These are phyloP conservation scores for Coemansia sp. DNA, from an alignment of 192 early-diverging fungal genomes.

Conservation along the genomic window DNA sequence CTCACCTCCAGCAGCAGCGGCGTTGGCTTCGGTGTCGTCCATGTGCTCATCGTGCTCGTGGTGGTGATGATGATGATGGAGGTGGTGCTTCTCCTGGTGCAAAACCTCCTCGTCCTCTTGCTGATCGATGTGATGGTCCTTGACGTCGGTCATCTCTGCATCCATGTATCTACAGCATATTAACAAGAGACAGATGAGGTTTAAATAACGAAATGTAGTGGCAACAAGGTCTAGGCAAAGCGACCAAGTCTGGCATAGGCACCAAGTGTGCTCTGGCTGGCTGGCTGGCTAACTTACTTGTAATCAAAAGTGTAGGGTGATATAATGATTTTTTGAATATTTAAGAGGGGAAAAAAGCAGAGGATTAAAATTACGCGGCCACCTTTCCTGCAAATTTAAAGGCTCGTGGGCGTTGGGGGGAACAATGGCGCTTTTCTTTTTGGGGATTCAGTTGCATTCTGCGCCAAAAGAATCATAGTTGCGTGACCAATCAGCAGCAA, in stretches of 20 bases:
- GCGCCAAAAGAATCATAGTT: background rate
- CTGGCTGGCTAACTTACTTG: conserved; percentile 19
- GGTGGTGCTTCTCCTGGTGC: conserved; percentile 14
- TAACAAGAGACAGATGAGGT: conserved; percentile 8
- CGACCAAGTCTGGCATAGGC: background rate
- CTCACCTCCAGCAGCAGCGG: background rate
- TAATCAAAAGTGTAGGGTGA: background rate
- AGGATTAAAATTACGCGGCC: conserved; percentile 41
- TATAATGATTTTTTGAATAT: conserved; percentile 36
- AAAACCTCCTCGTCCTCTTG: conserved; percentile 13
- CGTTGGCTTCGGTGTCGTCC: conserved; percentile 16
- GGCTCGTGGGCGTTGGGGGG: background rate
- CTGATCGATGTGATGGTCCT: conserved; percentile 26
- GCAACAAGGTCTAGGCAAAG: too few relatives aligned
- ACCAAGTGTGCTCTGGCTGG: background rate
- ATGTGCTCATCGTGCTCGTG: conserved; percentile 29
- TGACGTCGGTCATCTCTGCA: conserved; percentile 40
- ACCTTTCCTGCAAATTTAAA: background rate
- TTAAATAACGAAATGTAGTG: too few relatives aligned
- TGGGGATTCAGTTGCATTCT: background rate
- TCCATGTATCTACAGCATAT: conserved; percentile 26
- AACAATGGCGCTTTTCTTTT: background rate
- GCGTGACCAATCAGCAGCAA: conserved; percentile 16
- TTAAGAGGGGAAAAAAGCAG: conserved; percentile 26
- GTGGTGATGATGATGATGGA: conserved; percentile 2